Evolutionary conservation across 495 filamentous ascomycete species (phyloP).

Genomic region (Tuber microsphaerosporum): DNA sequence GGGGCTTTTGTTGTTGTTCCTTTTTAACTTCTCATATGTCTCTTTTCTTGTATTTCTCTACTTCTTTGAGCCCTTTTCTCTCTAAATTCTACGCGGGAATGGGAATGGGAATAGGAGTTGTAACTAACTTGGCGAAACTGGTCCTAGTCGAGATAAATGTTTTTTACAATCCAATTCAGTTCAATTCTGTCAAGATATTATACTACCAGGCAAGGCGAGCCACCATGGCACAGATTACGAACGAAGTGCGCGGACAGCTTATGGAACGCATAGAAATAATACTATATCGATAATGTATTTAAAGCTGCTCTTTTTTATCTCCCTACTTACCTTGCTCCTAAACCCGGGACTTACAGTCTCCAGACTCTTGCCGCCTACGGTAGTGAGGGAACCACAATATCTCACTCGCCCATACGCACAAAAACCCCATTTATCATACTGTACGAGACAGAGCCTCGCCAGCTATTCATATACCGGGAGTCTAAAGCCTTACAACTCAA

Average conservation of each 20-base stretch:
- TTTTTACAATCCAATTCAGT: background rate
- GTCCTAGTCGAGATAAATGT: background rate
- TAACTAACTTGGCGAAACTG: background rate
- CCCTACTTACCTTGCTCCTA: background rate
- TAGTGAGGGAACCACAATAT: background rate
- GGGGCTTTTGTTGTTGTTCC: background rate
- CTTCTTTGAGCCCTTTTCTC: background rate
- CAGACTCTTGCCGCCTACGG: background rate
- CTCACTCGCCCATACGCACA: background rate
- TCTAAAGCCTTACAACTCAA: no score
- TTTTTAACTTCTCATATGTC: background rate
- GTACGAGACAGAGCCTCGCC: no score
- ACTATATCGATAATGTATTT: no score
- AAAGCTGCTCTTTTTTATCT: no score
- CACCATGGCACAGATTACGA: no score
- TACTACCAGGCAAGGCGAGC: no score
- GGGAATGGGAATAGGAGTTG: background rate
- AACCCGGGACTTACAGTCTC: background rate
- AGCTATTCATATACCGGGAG: no score
- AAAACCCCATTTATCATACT: no score
- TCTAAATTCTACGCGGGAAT: background rate
- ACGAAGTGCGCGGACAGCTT: background rate
- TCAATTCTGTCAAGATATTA: background rate
- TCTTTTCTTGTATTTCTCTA: background rate
- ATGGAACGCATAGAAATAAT: background rate